phyloP scores from a whole-genome alignment of 2,329 filamentous ascomycete species.

The Botrytis byssoidea region DNA sequence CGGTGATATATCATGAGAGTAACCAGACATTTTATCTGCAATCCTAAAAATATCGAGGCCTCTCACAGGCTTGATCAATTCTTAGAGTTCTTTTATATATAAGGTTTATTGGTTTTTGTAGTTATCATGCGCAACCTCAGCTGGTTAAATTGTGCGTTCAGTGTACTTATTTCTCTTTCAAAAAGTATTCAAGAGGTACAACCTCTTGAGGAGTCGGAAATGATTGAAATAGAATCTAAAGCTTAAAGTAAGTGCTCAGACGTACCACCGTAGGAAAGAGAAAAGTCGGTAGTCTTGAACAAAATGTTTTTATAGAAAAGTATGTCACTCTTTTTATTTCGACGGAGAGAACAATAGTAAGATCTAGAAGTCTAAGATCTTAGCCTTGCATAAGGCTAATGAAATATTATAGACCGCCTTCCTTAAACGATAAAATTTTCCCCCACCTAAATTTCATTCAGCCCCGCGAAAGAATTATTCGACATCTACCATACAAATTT shows the following conservation, averaged over 20 bases:
- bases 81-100: neutral
- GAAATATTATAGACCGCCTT: neutral
- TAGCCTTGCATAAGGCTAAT: conserved; percentile 16
- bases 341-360: neutral
- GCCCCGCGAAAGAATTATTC: conserved; percentile 7
- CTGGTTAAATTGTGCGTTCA: neutral
- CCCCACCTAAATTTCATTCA: conserved; percentile 7
- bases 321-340: neutral
- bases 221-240: neutral
- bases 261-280: neutral
- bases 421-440: neutral
- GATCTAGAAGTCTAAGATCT: neutral
- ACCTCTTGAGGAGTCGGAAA: neutral
- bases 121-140: neutral
- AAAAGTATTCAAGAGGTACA: neutral
- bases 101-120: neutral
- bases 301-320: neutral
- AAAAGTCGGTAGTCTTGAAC: neutral
- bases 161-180: neutral
- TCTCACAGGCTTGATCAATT: neutral
- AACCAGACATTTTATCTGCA: neutral
- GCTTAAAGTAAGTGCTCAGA: no score
- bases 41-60: no score
- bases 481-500: neutral
- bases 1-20: neutral